These are phyloP conservation scores for Colletotrichum sp. DNA, from an alignment of 2,329 filamentous ascomycete genomes.

Conservation along the genomic window DNA sequence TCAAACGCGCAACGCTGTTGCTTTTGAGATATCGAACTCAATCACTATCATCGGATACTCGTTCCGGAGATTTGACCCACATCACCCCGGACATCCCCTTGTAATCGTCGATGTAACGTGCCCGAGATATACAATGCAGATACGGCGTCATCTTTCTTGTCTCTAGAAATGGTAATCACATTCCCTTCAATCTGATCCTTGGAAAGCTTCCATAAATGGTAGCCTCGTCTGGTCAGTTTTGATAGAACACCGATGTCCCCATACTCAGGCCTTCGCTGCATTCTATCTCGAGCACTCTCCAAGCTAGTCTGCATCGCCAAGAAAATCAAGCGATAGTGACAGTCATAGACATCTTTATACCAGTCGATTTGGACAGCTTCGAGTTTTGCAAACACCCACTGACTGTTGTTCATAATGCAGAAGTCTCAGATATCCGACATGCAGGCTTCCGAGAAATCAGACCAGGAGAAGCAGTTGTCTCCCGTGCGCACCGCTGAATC, in stretches of 20 bases:
- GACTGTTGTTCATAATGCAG: not conserved
- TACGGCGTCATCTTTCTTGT: not conserved
- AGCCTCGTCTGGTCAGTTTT: not conserved
- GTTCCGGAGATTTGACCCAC: not conserved
- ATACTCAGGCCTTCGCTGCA: not conserved
- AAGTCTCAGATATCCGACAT: not conserved
- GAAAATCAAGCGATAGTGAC: not conserved
- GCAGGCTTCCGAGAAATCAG: not conserved
- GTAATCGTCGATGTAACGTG: not conserved
- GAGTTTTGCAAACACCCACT: not conserved
- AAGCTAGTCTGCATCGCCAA: not conserved
- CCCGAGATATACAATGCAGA: not conserved
- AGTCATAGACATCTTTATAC: not conserved
- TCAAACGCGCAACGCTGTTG: not conserved
- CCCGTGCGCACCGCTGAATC: not conserved
- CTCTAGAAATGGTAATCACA: not conserved
- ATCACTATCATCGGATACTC: not conserved
- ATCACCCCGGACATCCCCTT: not conserved
- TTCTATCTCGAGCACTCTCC: not conserved
- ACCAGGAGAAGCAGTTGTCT: not conserved
- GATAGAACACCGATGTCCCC: not conserved
- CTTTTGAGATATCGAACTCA: not conserved
- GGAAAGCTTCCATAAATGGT: not conserved
- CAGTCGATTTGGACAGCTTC: not conserved
- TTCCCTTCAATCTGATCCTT: not conserved